Evolutionary conservation across 1,284 basidiomycete species (phyloP), one percentile per base, ranked within the genome.

Genomic region (Rhodotorula sp.): DNA sequence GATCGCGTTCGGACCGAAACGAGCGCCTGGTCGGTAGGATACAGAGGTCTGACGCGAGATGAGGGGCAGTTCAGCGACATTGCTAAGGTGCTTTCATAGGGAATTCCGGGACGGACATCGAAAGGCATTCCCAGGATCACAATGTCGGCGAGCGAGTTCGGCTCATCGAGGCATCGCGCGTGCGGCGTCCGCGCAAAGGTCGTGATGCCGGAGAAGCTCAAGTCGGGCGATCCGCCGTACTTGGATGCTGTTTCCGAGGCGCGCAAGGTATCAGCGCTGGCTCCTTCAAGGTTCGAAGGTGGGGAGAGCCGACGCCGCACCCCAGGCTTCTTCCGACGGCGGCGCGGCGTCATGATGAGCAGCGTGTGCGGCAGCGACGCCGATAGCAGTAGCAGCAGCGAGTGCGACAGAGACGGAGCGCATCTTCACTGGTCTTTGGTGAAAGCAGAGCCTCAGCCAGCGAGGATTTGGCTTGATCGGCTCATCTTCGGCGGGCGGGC

Each of bases 1-100:
- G 62, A 83, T 83, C 21, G 80, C 82, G 65, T 82, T 82, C 12
- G 82, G 82, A 0, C 82, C 82, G 54, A 83, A 83, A 23, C 74
- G 68, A 8, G 74, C 71, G n/a, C 71, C 74, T 3, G 67, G 60
- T 5, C 74, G 65, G 64, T 59, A 75, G 8, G 71, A 73, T 1
- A 75, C 74, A 23, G 59, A 26, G 3, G 71, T 72, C 56, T 69
- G 39, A 46, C 1, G 5, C 21, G 1, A 20, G 18, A 48, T 6
- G 7, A 47, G 31, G 31, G 12, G 39, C 39, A 43, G 39, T 2
- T 58, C 34, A n/a, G 61, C n/a, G 8, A 21, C 3, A 3, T n/a
- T 15, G n/a, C 43, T 20, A 21, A 6, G 3, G 6, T 31, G 21
- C 49, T 5, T 1, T 2, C 14, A 31, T 6, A 21, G 29, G 3